phyloP scores from a whole-genome alignment of 176 grass and related monocot species.

The Cenchrus purpureus region DNA sequence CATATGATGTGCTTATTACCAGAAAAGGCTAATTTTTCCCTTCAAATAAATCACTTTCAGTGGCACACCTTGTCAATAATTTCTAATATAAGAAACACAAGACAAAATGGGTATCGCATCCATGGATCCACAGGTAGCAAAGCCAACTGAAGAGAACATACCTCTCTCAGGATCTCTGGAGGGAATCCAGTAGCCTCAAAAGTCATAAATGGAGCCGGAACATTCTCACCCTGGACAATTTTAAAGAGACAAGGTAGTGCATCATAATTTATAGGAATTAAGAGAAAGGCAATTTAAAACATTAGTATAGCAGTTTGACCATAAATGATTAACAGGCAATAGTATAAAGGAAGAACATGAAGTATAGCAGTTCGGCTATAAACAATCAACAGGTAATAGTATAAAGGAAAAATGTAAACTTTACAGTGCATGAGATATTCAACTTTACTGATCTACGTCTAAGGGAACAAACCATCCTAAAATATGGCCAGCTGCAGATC shows the following conservation, averaged over 20 bases:
- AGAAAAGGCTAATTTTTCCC: constrained; percentile 1
- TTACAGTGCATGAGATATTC: neutral
- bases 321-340: constrained; percentile 4
- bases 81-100: constrained; percentile 24
- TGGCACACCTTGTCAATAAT: constrained; percentile 9
- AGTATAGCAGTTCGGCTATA: neutral
- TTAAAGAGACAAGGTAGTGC: constrained; percentile 43
- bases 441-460: neutral
- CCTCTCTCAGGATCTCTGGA: constrained; percentile 95
- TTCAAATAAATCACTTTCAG: constrained; percentile 14
- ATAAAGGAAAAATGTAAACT: neutral
- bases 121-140: constrained; percentile 3
- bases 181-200: constrained; percentile 94
- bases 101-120: neutral
- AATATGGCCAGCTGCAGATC: constrained; percentile 15
- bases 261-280: constrained; percentile 40
- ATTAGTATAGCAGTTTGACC: neutral
- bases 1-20: constrained; percentile 24
- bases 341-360: constrained; percentile 28
- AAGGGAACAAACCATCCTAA: constrained; percentile 10
- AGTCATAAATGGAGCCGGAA: constrained; percentile 98
- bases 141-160: constrained; percentile 48
- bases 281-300: neutral
- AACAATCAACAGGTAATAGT: constrained; percentile 6
- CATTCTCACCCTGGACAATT: constrained; percentile 81